Conservation (phyloP, 1,284 basidiomycete species). For the Sanghuangporus baumii region DNA sequence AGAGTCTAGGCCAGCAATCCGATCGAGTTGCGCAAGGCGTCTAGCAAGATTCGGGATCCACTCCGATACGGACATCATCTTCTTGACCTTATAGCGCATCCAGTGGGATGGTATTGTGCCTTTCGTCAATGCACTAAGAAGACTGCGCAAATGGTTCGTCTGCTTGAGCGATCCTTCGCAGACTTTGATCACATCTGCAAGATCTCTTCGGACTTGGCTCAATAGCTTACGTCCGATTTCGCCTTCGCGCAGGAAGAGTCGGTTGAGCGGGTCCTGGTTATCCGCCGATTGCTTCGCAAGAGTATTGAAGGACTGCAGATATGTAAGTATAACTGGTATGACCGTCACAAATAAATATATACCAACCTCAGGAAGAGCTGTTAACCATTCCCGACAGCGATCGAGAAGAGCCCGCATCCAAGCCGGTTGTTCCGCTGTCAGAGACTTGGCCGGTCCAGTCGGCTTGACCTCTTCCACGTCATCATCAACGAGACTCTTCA, state of each 20-base stretch:
- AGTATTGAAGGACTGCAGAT: slow-evolving; percentile 51
- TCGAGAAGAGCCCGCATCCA: slow-evolving; percentile 88
- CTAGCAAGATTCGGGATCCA: slow-evolving; percentile 82
- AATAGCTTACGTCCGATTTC: slow-evolving; percentile 74
- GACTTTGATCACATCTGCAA: slow-evolving; percentile 76
- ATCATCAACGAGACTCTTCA: slow-evolving; percentile 86
- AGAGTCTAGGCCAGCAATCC: slow-evolving; percentile 63
- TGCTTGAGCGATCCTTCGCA: slow-evolving; percentile 87
- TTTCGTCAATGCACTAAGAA: slow-evolving; percentile 86
- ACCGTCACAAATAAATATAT: background rate
- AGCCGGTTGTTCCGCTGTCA: slow-evolving; percentile 71
- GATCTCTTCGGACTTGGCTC: slow-evolving; percentile 71
- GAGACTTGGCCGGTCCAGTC: slow-evolving; percentile 50
- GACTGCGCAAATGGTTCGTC: slow-evolving; percentile 85
- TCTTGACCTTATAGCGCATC: slow-evolving; percentile 84
- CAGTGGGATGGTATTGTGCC: slow-evolving; percentile 86
- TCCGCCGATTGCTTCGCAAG: slow-evolving; percentile 60
- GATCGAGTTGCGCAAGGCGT: slow-evolving; percentile 75
- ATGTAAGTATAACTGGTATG: background rate
- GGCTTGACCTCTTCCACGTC: slow-evolving; percentile 65
- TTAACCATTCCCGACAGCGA: slow-evolving; percentile 80
- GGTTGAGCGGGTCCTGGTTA: slow-evolving; percentile 78
- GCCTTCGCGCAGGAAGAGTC: slow-evolving; percentile 88
- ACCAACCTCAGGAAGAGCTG: slow-evolving; percentile 66
- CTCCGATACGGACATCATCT: slow-evolving; percentile 72